Evolutionary conservation across 2,329 filamentous ascomycete species (phyloP).

Genomic region (Pseudogymnoascus sp.): DNA sequence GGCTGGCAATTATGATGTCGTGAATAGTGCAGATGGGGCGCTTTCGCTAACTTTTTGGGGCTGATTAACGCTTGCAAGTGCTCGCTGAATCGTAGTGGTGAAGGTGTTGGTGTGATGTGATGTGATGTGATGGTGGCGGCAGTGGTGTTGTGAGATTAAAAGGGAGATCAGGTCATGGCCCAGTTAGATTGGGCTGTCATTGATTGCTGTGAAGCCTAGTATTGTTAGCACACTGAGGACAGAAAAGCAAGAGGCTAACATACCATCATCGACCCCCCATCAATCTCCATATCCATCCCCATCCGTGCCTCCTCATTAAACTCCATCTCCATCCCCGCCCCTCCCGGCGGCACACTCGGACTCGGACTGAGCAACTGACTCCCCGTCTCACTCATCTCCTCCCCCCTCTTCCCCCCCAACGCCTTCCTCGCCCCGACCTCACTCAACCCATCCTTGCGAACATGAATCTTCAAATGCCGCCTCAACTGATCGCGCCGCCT

Average conservation of each 20-base stretch:
- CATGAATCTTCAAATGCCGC: slow-evolving; percentile 38
- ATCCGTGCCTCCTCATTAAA: slow-evolving; percentile 2
- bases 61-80: neutral
- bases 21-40: neutral
- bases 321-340: neutral
- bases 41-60: neutral
- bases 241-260: neutral
- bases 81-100: neutral
- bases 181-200: neutral
- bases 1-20: neutral
- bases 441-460: slow-evolving; percentile 12
- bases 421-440: neutral
- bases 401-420: neutral
- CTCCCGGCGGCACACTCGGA: neutral
- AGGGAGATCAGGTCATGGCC: neutral
- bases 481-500: slow-evolving; percentile 52
- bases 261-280: neutral
- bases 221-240: neutral
- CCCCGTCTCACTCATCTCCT: neutral
- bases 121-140: neutral
- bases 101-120: neutral
- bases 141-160: neutral
- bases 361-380: neutral
- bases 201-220: neutral
- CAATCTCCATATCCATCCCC: slow-evolving; percentile 25